Evolutionary conservation across 345 rosid genomes (phyloP), one percentile per base, ranked within the genome.

Genomic region (Moricandia moricandioides): DNA sequence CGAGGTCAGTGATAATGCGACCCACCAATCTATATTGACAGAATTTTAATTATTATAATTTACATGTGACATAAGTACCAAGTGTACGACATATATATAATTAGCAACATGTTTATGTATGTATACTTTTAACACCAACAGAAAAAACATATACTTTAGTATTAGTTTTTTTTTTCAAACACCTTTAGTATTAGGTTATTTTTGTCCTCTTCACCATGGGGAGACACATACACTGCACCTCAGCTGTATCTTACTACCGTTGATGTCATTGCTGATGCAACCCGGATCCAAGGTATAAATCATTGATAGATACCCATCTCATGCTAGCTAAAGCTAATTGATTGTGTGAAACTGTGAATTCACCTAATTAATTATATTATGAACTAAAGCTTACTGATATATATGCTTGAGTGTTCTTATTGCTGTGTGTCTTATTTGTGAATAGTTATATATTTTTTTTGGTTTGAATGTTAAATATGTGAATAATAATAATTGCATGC

Each of bases 251-350:
- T n/a, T 45, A 10, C 17, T 58, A 33, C 72, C 45, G 72, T 67
- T 74, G 67, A 74, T 58, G 67, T 66, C 78, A 74, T 59, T 59
- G 78, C 72, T 67, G 49, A 66, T 74, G 78, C 65, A 29, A 56
- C 31, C 49, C 24, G 6, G 39, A 63, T 72, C 29, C 52, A 71
- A 31, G 7, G 8, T 60, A 21, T 17, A 7, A 18, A 52, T 4
- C 59, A 54, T 54, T 56, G 33, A 26, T 26, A 56, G 61, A 11
- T 8, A 62, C 55, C 10, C 8, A 16, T 49, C 55, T 49, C 5
- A 39, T 12, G 49, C 49, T 43, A 43, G 10, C 47, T 39, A 39
- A 10, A 39, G 47, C 24, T 21, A 21, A 21, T 2, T 21, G 24
- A 21, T 21, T 21, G 24, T 21, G 24, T 21, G 24, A 21, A 21